These are phyloP conservation scores for Aphanoascus verrucosus DNA, from an alignment of 2,329 filamentous ascomycete genomes.

Conservation along the genomic window DNA sequence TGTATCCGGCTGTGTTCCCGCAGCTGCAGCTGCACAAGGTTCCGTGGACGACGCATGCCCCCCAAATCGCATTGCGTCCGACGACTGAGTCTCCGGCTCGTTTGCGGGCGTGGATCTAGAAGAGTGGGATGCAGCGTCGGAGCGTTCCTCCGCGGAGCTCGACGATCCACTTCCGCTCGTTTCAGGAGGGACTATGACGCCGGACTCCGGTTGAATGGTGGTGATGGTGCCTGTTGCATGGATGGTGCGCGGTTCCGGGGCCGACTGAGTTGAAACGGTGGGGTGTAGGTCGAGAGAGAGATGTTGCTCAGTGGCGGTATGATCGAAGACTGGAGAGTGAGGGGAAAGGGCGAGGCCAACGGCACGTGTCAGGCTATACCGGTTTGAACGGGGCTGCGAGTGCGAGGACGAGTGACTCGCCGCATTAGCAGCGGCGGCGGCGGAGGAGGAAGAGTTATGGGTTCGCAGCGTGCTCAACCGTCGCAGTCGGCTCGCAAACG, in stretches of 20 bases:
- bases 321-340: conserved; percentile 22
- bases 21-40: not conserved
- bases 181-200: conserved; percentile 6
- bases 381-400: conserved; percentile 23
- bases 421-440: not conserved
- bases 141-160: conserved; percentile 16
- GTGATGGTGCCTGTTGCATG: conserved; percentile 14
- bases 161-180: conserved; percentile 19
- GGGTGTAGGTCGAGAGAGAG: conserved; percentile 7
- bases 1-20: not conserved
- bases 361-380: conserved; percentile 30
- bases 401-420: conserved; percentile 17
- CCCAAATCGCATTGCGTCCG: conserved; percentile 3
- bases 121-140: conserved; percentile 19
- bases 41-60: not conserved
- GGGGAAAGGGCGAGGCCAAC: conserved; percentile 22
- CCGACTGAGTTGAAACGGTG: conserved; percentile 13
- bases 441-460: conserved; percentile 28
- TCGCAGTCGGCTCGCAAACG: conserved; percentile 21
- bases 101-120: conserved; percentile 23
- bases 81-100: conserved; percentile 18
- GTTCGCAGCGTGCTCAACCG: conserved; percentile 34
- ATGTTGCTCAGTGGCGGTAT: conserved; percentile 4
- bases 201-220: too few relatives aligned
- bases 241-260: conserved; percentile 18